Percentiles rank a stretch among this genome's conserved stretches.
Conservation (phyloP, 2,329 filamentous ascomycete genomes). For the Teratosphaeria zuluensis region DNA sequence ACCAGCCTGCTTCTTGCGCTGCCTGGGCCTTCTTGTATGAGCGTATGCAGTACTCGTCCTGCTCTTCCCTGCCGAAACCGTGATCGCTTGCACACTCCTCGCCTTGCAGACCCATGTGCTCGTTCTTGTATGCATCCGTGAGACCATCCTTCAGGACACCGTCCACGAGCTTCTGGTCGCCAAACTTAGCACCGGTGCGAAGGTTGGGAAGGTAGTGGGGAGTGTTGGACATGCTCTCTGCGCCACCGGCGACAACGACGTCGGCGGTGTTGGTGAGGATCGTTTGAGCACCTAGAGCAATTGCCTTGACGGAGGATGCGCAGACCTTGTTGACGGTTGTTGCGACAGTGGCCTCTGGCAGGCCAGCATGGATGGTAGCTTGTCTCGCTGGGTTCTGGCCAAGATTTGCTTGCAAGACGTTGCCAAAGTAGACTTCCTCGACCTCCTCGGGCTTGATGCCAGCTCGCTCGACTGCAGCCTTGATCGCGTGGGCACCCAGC, state of each 20-base stretch:
- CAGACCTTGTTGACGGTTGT: conserved; percentile 99
- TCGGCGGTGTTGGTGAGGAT: conserved; percentile 94
- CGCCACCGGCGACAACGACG: conserved; percentile 85
- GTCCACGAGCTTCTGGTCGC: conserved; percentile 79
- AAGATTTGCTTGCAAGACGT: conserved; percentile 90
- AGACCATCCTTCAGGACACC: conserved; percentile 90
- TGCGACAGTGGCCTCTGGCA: conserved; percentile 67
- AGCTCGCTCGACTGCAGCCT: conserved; percentile 73
- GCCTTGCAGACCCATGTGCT: conserved; percentile 90
- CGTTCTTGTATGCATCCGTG: conserved; percentile 87
- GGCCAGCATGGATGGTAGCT: conserved; percentile 80
- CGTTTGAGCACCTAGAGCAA: conserved; percentile 89
- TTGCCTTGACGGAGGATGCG: conserved; percentile 87
- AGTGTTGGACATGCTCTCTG: conserved; percentile 97
- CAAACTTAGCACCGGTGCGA: conserved; percentile 85
- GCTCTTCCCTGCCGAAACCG: conserved; percentile 67
- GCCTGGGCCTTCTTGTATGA: conserved; percentile 90
- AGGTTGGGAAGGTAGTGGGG: conserved; percentile 90
- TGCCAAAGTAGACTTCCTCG: conserved; percentile 95
- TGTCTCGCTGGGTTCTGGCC: conserved; percentile 95
- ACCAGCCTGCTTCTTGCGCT: conserved; percentile 70
- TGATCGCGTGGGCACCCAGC: conserved; percentile 79
- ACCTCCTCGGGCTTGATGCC: conserved; percentile 81
- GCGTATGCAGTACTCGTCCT: conserved; percentile 92
- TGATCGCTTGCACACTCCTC: conserved; percentile 89